Percentiles rank a stretch among this genome's conserved stretches.
Evolutionary conservation across 352 stramenopile species (phyloP).

Genomic region (Globisporangium lucens): DNA sequence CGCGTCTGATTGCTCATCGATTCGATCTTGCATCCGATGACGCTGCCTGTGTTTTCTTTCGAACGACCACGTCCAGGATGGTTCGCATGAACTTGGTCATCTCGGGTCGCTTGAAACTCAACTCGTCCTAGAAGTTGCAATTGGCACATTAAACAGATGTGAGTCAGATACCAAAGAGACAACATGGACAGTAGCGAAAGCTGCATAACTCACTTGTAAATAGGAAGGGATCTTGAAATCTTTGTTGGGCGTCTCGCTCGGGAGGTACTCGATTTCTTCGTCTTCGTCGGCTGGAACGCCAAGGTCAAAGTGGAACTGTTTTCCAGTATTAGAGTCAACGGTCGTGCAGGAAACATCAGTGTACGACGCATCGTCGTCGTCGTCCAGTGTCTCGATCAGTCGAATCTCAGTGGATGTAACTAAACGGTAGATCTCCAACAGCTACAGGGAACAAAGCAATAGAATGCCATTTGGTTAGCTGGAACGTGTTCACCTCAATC

Average conservation of each 20-base stretch:
- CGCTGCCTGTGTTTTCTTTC: slow-evolving; percentile 50
- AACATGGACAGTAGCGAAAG: neutral
- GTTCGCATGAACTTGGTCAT: slow-evolving; percentile 85
- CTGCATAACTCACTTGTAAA: slow-evolving; percentile 47
- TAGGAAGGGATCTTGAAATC: slow-evolving; percentile 66
- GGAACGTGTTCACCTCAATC: neutral
- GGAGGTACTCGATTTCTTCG: slow-evolving; percentile 82
- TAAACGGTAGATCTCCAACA: slow-evolving; percentile 74
- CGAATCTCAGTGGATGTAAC: slow-evolving; percentile 77
- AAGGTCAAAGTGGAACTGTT: slow-evolving; percentile 75
- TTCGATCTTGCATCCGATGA: slow-evolving; percentile 16
- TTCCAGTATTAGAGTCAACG: slow-evolving; percentile 60
- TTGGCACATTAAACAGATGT: neutral
- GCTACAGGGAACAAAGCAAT: slow-evolving; percentile 30
- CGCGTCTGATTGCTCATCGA: slow-evolving; percentile 11
- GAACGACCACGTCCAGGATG: slow-evolving; percentile 77
- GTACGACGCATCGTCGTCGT: slow-evolving; percentile 46
- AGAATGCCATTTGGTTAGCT: neutral
- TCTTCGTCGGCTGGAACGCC: slow-evolving; percentile 52
- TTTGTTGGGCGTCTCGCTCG: slow-evolving; percentile 48
- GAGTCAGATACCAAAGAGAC: neutral
- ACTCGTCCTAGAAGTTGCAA: slow-evolving; percentile 45
- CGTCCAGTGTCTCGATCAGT: slow-evolving; percentile 57
- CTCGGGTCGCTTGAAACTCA: slow-evolving; percentile 77
- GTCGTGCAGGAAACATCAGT: slow-evolving; percentile 69